Percentiles rank a stretch among this genome's conserved stretches.
phyloP scores from a whole-genome alignment of 495 filamentous ascomycete species.

The Filosporella fistucella region DNA sequence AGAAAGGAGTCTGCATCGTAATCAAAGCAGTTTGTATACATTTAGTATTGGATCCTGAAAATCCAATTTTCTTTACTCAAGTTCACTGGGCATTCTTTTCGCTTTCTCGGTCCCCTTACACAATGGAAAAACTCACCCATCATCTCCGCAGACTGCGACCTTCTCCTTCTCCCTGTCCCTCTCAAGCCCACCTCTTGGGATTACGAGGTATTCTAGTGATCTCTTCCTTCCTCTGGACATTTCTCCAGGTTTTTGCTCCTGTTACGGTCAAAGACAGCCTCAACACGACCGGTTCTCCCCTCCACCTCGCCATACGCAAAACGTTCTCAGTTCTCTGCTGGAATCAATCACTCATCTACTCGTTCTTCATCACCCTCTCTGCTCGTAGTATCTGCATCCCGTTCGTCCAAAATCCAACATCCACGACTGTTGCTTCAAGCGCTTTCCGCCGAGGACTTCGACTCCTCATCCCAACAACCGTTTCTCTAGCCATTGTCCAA shows the following conservation, averaged over 20 bases:
- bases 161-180: background rate
- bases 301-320: conserved; percentile 7
- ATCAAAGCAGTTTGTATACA: too few species aligned
- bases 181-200: conserved; percentile 7
- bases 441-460: background rate
- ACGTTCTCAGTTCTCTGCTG: conserved; percentile 10
- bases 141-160: background rate
- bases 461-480: conserved; percentile 3
- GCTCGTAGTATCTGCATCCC: conserved; percentile 9
- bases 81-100: background rate
- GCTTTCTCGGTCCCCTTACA: too few species aligned
- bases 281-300: background rate
- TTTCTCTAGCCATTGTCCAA: conserved; percentile 1
- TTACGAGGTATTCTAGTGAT: conserved; percentile 4
- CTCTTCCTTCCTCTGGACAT: conserved; percentile 9
- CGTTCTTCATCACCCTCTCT: conserved; percentile 8
- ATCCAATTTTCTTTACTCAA: too few species aligned
- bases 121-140: background rate
- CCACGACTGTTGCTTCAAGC: background rate
- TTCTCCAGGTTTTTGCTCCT: conserved; percentile 8
- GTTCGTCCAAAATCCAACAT: background rate
- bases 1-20: too few species aligned
- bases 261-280: background rate
- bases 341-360: conserved; percentile 13
- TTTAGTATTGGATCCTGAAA: too few species aligned